These are phyloP conservation scores for Vaccinium darrowii DNA, from an alignment of 148 eudicot genomes.

Conservation along the genomic window DNA sequence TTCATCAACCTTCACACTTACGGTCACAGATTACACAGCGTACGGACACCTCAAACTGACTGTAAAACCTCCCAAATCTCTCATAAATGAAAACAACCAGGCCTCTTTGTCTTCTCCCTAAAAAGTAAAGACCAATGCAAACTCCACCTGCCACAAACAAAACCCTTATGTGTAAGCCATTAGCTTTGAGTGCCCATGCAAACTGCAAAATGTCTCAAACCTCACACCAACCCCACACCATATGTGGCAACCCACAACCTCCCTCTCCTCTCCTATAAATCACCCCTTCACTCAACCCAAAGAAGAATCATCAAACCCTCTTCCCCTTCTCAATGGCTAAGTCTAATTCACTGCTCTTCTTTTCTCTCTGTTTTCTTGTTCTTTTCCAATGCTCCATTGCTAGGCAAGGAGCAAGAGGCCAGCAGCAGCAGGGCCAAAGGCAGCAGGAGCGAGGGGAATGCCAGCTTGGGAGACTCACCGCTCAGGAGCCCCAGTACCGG, in stretches of 20 bases:
- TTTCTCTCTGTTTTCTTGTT: slow-evolving; percentile 25
- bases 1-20: too few relatives aligned
- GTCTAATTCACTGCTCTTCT: slow-evolving; percentile 21
- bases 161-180: slow-evolving; percentile 36
- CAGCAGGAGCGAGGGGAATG: slow-evolving; percentile 37
- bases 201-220: slow-evolving; percentile 35
- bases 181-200: slow-evolving; percentile 38
- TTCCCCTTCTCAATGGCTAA: slow-evolving; percentile 37
- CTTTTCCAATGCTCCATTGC: slow-evolving; percentile 36
- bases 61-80: background rate
- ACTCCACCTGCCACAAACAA: background rate
- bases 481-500: slow-evolving; percentile 45
- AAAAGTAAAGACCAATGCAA: background rate
- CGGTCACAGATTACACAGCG: too few relatives aligned
- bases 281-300: slow-evolving; percentile 17
- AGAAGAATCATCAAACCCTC: background rate
- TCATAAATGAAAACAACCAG: background rate
- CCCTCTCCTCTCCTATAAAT: slow-evolving; percentile 31
- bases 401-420: slow-evolving; percentile 11
- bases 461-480: slow-evolving; percentile 37
- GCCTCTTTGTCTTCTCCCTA: background rate
- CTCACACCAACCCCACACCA: background rate
- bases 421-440: background rate
- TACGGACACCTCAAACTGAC: background rate
- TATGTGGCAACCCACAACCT: slow-evolving; percentile 33